Base-by-base conservation (phyloP, 306 rosid species). In the Biancaea sappan region DNA sequence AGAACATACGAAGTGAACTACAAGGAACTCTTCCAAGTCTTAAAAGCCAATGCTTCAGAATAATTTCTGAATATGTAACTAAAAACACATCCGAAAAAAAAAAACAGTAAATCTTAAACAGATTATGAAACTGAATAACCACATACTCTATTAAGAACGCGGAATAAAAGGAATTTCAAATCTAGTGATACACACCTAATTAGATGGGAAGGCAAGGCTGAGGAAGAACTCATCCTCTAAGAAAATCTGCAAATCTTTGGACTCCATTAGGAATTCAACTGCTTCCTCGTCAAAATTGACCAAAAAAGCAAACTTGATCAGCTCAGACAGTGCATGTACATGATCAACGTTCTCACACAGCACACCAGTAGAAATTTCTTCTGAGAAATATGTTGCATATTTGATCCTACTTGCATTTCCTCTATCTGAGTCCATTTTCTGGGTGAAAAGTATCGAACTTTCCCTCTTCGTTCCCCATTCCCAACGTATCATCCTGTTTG, bases 151-250 rank as follows among this genome's bases (percentile, higher is more conserved):
- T 3, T 29, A 9, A 5, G 19, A 18, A 37, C 5, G 8, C 38
- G 53, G 24, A 57, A 14, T 22, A 65, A 70, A 35, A 9, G 16
- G 48, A 43, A 37, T 21, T 18, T 21, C 8, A 54, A 5, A 1
- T 59, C 12, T 48, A 24, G 44, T n/a, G 7, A 11, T 58, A 26
- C 62, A 68, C n/a, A 35, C 73, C 77, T 82, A 72, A 11, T 19
- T 26, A 54, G 80, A 74, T 4, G 75, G 84, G 72, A 89, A 86
- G 13, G 79, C 61, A 43, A 80, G 66, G 8, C 74, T 59, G 67
- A 89, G 82, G 75, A 92, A 89, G 19, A 79, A 74, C 35, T 82
- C 89, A 71, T 93, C 98, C 81, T 88, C 95, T 41, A 29, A 2
- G 78, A 87, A 86, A 50, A 84, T 79, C 69, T 84, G 88, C 83